Conservation (phyloP, 2,329 filamentous ascomycete species). For the Lithohypha guttulata region DNA sequence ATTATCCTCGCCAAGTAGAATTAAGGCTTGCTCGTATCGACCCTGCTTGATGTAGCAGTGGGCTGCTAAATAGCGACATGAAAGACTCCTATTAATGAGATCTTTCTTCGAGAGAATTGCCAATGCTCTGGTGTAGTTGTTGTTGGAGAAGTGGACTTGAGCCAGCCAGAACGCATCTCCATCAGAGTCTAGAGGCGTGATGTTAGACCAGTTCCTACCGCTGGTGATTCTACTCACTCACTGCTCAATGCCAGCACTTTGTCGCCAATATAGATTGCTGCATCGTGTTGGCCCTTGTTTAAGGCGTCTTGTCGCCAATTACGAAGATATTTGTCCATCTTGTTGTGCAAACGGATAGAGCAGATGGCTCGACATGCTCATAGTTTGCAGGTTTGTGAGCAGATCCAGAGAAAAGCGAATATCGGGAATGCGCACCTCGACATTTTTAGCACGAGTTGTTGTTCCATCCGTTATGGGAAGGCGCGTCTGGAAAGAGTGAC, state of each 20-base stretch:
- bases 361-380: no score
- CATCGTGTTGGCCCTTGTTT: slow-evolving; percentile 92
- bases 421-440: no score
- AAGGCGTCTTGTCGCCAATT: slow-evolving; percentile 92
- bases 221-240: slow-evolving; percentile 36
- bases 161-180: slow-evolving; percentile 94
- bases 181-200: slow-evolving; percentile 59
- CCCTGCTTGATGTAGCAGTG: slow-evolving; percentile 91
- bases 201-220: slow-evolving; percentile 14
- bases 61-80: slow-evolving; percentile 83
- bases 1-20: slow-evolving; percentile 80
- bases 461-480: no score
- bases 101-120: slow-evolving; percentile 75
- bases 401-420: no score
- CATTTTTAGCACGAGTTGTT: no score
- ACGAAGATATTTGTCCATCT: slow-evolving; percentile 89
- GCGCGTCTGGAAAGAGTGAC: no score
- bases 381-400: no score
- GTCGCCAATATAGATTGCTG: slow-evolving; percentile 93
- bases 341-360: no score
- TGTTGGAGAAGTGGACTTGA: slow-evolving; percentile 93
- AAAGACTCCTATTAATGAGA: slow-evolving; percentile 67
- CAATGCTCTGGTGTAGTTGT: slow-evolving; percentile 87
- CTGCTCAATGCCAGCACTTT: slow-evolving; percentile 90
- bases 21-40: slow-evolving; percentile 78